Evolutionary conservation across 148 eudicot genomes (phyloP), one percentile per base, ranked within the genome.

Genomic region (Polygonum aviculare): DNA sequence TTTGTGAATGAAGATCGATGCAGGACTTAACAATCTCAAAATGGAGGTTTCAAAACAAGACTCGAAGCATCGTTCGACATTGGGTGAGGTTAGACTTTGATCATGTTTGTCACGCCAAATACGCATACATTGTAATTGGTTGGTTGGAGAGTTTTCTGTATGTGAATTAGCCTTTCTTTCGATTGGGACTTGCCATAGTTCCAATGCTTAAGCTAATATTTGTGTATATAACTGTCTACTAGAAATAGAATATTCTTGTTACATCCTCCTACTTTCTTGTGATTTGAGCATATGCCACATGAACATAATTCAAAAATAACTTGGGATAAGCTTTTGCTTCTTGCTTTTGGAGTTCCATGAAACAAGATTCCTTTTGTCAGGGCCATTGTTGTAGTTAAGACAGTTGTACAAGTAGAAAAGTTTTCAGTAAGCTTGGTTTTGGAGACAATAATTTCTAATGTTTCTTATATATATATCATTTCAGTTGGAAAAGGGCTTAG

Each of bases 401-500:
- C 40, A 63, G 40, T 12, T 63, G 70, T 63, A 63, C 35, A 51
- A 51, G n/a, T 50, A 3, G 54, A 50, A 50, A 51, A 15, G 6
- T 51, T 51, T 16, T 51, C n/a, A 14, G 55, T 51, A 51, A 51
- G 16, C 15, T 51, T 51, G 55, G 7, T 51, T 51, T 51, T 51
- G 55, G 55, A 51, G 55, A 51, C 15, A 51, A 51, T 51, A 51
- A 16, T 51, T 16, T 51, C 55, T 51, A 51, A 51, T 51, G 16
- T 51, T 4, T 51, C 55, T n/a, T 51, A 51, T 51, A 14, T n/a
- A n/a, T 49, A 15, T 51, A 2, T 36, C 8, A 36, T 77, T 81
- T 81, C 92, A 96, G 99, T 88, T 96, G 75, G 98, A 96, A 80
- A 88, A 84, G 88, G 99, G 99, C 67, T 98, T 96, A 67, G 98